Evolutionary conservation across 257 asterid genomes (phyloP), one percentile per base, ranked within the genome.

Genomic region (Primulina eburnea): DNA sequence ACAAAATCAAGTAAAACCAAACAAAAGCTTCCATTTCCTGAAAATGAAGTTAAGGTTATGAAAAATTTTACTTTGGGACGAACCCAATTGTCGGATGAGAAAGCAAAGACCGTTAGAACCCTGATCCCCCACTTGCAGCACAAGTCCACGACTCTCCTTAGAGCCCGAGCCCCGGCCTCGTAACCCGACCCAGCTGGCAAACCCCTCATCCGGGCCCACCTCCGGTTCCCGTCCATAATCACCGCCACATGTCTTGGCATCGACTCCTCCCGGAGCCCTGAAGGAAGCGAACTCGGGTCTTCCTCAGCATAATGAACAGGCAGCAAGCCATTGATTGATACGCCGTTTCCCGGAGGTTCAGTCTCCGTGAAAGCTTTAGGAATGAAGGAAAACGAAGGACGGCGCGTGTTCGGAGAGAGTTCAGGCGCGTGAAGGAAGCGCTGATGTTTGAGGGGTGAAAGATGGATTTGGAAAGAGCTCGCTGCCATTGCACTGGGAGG

Each of bases 121-220:
- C 65, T 68, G 14, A 89, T 82, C 64, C 79, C 83, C 87, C 79
- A 85, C 0, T 81, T 40, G 75, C 85, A 71, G 67, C 81, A 89
- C 18, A 89, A 84, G 53, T 78, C 84, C 24, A 81, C 77, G 10
- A 73, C 4, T 58, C 62, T 63, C 77, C 77, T 80, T 34, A 89
- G 38, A n/a, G 87, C 74, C 73, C 80, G 78, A 12, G 69, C 29
- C 5, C 92, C 94, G 0, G 87, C 90, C 71, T 82, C 87, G 47
- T 89, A 79, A 24, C 94, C 95, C 29, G 66, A 68, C 21, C 60
- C 78, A 29, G 64, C 38, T 0, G 90, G 82, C 62, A 82, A 64
- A 0, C 90, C 84, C 63, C 76, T 83, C 84, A 38, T 70, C 62
- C 79, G 71, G 56, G 92, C 90, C 96, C 96, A 89, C 80, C 96